phyloP scores from a whole-genome alignment of 495 filamentous ascomycete species.

The Aspergillus nidulans region DNA sequence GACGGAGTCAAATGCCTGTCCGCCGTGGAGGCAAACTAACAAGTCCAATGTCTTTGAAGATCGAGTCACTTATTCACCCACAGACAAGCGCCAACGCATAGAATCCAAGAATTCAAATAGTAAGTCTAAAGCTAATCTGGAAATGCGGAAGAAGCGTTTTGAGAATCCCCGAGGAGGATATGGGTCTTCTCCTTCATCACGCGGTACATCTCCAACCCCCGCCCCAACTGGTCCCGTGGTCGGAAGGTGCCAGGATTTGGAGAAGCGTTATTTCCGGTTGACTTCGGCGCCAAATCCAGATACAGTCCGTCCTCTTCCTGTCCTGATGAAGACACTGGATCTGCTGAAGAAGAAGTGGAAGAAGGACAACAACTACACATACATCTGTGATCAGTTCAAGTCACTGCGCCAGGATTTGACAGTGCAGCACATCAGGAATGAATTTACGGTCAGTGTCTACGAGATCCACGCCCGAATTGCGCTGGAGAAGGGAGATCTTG shows the following conservation, averaged over 20 bases:
- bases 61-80: conserved; percentile 61
- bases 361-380: conserved; percentile 86
- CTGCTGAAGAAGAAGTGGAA: conserved; percentile 92
- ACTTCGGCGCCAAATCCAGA: conserved; percentile 83
- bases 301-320: conserved; percentile 75
- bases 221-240: conserved; percentile 70
- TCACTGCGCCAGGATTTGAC: conserved; percentile 97
- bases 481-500: conserved; percentile 95
- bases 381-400: conserved; percentile 99
- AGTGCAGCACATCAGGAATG: conserved; percentile 92
- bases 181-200: conserved; percentile 41
- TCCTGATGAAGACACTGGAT: conserved; percentile 80
- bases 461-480: conserved; percentile 98
- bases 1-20: conserved; percentile 41
- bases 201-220: conserved; percentile 55
- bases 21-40: conserved; percentile 74
- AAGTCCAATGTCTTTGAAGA: conserved; percentile 63
- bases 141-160: conserved; percentile 85
- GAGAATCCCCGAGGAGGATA: conserved; percentile 57
- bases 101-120: conserved; percentile 62
- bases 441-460: conserved; percentile 93
- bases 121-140: conserved; percentile 86
- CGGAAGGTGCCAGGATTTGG: conserved; percentile 75
- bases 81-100: conserved; percentile 59
- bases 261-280: conserved; percentile 92